phyloP scores from a whole-genome alignment of 2,329 filamentous ascomycete genomes.

The Aspergillus oerlinghausenensis region DNA sequence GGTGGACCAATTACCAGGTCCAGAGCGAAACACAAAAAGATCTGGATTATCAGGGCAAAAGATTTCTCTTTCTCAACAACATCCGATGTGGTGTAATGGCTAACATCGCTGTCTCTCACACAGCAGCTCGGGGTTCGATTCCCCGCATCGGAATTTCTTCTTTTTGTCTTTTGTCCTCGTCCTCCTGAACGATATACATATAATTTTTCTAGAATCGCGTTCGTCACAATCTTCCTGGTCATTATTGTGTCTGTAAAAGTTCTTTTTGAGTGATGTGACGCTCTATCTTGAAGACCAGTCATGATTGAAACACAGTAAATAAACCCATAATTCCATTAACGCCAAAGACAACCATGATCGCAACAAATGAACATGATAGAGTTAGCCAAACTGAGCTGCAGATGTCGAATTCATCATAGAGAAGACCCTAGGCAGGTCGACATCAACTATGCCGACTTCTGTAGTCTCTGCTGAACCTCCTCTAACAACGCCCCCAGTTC shows the following conservation, averaged over 20 bases:
- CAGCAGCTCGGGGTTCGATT: slow-evolving; percentile 25
- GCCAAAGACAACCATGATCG: neutral
- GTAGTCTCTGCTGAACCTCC: slow-evolving; percentile 60
- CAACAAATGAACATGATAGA: neutral
- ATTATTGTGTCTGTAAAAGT: neutral
- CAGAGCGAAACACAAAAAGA: too few species aligned
- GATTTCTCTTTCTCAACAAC: too few species aligned
- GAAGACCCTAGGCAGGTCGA: neutral
- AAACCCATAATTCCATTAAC: neutral
- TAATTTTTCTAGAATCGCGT: too few species aligned
- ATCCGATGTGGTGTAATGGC: slow-evolving; percentile 23
- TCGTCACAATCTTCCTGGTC: neutral
- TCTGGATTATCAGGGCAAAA: too few species aligned
- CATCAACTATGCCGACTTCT: slow-evolving; percentile 27
- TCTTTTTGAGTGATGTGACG: neutral
- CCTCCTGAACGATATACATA: too few species aligned
- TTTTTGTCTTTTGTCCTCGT: neutral
- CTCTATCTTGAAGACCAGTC: neutral
- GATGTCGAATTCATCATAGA: neutral
- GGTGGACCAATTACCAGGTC: too few species aligned
- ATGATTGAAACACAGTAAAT: neutral
- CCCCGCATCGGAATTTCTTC: slow-evolving; percentile 16
- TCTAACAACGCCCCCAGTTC: slow-evolving; percentile 57
- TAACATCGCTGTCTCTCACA: slow-evolving; percentile 25
- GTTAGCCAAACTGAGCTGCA: neutral